phyloP scores from a whole-genome alignment of 2,329 filamentous ascomycete species.

The Talaromyces sp. region DNA sequence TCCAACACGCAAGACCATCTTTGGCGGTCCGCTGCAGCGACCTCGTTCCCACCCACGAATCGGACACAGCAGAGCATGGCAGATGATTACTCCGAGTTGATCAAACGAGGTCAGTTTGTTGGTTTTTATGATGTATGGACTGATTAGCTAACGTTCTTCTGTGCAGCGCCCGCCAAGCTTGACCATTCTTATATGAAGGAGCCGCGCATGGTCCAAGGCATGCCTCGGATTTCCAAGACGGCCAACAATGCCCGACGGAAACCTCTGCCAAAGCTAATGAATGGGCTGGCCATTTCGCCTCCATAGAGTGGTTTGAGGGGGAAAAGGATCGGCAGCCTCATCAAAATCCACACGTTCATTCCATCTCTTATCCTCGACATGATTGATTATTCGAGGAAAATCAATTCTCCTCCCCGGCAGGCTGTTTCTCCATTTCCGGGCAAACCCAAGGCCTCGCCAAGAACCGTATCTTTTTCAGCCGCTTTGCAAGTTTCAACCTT shows the following conservation, averaged over 20 bases:
- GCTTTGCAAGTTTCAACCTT: neutral
- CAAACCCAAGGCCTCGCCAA: neutral
- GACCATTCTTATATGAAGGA: constrained; percentile 88
- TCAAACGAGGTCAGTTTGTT: constrained; percentile 43
- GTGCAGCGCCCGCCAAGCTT: constrained; percentile 64
- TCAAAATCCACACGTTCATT: neutral
- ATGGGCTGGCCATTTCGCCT: constrained; percentile 33
- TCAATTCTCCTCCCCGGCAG: neutral
- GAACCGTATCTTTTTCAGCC: neutral
- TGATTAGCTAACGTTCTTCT: neutral
- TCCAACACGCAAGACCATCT: constrained; percentile 59
- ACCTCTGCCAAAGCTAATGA: constrained; percentile 40
- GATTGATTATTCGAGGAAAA: neutral
- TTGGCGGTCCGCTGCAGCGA: constrained; percentile 58
- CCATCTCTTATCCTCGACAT: neutral
- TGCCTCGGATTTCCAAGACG: constrained; percentile 57
- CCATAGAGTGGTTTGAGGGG: constrained; percentile 13
- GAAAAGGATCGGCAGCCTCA: neutral
- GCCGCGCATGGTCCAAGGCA: constrained; percentile 80
- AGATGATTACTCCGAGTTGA: constrained; percentile 49
- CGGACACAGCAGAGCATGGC: constrained; percentile 39
- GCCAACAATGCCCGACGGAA: constrained; percentile 38
- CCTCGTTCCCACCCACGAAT: constrained; percentile 50
- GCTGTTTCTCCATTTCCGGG: neutral
- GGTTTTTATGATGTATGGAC: neutral